A percentile compares a stretch with the other conserved stretches of the same genome.
phyloP scores from a whole-genome alignment of 176 grass and related monocot genomes.

The Musa troglodytarum region DNA sequence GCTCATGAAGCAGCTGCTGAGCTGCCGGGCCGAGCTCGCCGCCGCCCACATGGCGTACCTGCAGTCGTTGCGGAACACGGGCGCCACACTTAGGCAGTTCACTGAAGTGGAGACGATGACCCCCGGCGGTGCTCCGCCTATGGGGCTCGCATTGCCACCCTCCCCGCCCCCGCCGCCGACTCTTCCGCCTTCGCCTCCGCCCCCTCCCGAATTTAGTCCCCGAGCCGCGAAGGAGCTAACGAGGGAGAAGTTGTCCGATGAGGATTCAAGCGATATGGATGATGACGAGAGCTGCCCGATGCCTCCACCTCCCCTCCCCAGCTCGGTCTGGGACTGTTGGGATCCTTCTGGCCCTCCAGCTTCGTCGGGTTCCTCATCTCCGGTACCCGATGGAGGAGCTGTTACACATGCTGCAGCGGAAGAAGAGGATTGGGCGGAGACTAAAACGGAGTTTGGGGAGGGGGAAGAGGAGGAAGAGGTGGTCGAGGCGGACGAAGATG shows the following conservation, averaged over 20 bases:
- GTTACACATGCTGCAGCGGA: constrained; percentile 31
- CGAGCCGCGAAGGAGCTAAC: constrained; percentile 31
- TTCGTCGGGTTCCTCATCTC: constrained; percentile 37
- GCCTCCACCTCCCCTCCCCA: constrained; percentile 35
- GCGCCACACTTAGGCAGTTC: constrained; percentile 72
- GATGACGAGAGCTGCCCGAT: constrained; percentile 61
- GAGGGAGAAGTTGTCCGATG: constrained; percentile 18
- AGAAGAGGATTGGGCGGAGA: constrained; percentile 64
- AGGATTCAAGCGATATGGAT: constrained; percentile 38
- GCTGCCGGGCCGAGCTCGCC: constrained; percentile 50
- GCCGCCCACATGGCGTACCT: constrained; percentile 55
- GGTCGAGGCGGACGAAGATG: constrained; percentile 18
- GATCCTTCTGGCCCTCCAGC: constrained; percentile 35
- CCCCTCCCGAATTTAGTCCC: constrained; percentile 56
- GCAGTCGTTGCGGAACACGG: constrained; percentile 74
- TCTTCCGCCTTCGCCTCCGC: constrained; percentile 27
- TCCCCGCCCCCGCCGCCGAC: constrained; percentile 25
- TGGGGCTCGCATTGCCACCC: background rate
- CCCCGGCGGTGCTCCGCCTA: constrained; percentile 13
- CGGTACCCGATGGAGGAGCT: constrained; percentile 31
- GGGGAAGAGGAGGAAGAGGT: constrained; percentile 45
- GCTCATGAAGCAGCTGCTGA: constrained; percentile 83
- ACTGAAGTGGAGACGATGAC: constrained; percentile 52
- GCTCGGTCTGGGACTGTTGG: constrained; percentile 42
- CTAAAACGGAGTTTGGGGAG: constrained; percentile 43